phyloP scores from a whole-genome alignment of 345 rosid species.

The Citrus australasica region DNA sequence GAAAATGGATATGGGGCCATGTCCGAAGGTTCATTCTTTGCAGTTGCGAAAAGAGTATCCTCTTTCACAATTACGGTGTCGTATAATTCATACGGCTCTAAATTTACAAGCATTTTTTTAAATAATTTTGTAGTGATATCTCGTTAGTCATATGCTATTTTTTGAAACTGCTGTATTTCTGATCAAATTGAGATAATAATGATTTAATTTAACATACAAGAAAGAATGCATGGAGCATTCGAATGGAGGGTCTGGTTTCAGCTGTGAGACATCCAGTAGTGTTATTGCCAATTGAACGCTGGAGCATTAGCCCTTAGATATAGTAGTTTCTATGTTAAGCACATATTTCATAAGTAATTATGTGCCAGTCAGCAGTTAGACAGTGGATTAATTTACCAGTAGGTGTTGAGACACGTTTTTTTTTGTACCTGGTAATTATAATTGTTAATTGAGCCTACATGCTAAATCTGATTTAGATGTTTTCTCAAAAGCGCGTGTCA shows the following conservation, averaged over 20 bases:
- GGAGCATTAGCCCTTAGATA: neutral
- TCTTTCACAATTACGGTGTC: conserved; percentile 7
- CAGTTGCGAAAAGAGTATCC: conserved; percentile 98
- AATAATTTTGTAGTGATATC: neutral
- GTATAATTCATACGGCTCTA: neutral
- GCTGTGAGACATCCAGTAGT: too few species aligned
- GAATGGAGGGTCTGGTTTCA: too few species aligned
- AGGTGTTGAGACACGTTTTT: neutral
- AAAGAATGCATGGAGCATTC: too few species aligned
- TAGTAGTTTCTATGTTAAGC: neutral
- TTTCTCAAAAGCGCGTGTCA: neutral
- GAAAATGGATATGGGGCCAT: conserved; percentile 99
- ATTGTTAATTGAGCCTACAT: neutral
- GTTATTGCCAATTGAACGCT: neutral
- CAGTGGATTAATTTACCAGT: neutral
- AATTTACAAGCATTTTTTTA: neutral
- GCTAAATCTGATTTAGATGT: neutral
- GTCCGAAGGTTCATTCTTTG: conserved; percentile 97
- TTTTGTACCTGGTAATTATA: neutral
- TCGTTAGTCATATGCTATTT: neutral
- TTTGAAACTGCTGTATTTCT: neutral
- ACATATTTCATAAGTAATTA: neutral
- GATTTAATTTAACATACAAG: too few species aligned
- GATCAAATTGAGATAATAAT: too few species aligned
- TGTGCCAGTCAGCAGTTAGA: neutral